Evolutionary conservation across 805 yeast species (phyloP), one percentile per base, ranked within the genome.

Genomic region (Trichomonascus vanleenenianus): DNA sequence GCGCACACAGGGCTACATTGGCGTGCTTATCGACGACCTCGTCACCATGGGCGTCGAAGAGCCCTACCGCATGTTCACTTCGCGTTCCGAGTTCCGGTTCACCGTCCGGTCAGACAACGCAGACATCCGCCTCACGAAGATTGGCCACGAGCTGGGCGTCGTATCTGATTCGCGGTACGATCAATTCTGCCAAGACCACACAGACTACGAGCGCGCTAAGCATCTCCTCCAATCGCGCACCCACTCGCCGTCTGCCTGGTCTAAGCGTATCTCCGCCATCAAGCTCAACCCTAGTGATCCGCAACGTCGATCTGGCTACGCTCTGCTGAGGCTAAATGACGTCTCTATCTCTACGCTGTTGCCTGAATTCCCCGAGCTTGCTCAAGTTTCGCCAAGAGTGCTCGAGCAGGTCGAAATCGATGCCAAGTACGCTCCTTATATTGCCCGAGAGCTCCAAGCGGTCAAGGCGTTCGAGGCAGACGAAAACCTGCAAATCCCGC

Each of bases 11-110:
- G 97, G 96, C 1, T 89, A 86, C 56, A 74, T 85, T 45, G 99
- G 98, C 1, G 96, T 93, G 4, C 67, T 93, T 48, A 81, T 93
- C 40, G 98, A 93, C 63, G 99, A 93, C 66, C 71, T 93, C 52
- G 83, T 89, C 27, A 89, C 96, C 0, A 87, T 87, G 62, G 99
- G 98, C 15, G 96, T 93, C 1, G 85, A 81, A 49, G 99, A 93
- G 62, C 99, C 99, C 1, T 93, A 93, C 61, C 71, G 99, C 52
- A 93, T 93, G 98, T 93, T 93, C 60, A 93, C 98, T 0, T 87
- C 97, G 4, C 74, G 99, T 42, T 85, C 96, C 0, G 99, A 93
- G 61, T 93, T 87, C 61, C 72, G 98, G 59, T 78, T 93, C 33
- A 81, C 88, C 30, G 86, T 88, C 3, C 71, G 99, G 48, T 81